Base-by-base conservation (phyloP, 441 rosid species). In the Erodium trifolium region DNA sequence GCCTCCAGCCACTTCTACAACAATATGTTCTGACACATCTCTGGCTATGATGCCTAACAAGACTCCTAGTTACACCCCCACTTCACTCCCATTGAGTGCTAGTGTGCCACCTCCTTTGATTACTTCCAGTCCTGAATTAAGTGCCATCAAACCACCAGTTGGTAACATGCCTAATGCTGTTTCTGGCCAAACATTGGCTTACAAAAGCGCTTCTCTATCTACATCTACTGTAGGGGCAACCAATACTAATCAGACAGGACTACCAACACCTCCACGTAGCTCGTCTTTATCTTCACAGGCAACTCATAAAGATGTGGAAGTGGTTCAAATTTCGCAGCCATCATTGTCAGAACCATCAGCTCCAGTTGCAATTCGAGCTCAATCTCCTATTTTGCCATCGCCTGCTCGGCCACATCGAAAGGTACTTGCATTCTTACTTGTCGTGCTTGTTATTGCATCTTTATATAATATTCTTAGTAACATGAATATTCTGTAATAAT, bases 341-440 rank as follows among this genome's bases (percentile, higher is more conserved):
- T 68, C 80, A 72, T 75, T 75, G 73, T 34, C 81, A 67, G 86
- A 83, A 79, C 80, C 85, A 77, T 77, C 83, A 68, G 77, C 72
- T 47, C 77, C 89, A 2, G 63, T 70, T 66, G 79, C 77, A 16
- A 72, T 80, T 3, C 90, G 82, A 81, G 78, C 83, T 71, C 91
- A 87, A 78, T 94, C 92, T n/a, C 94, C 97, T 19, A 83, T 93
- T 68, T 81, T 93, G 77, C 91, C 98, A 60, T 81, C 87, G 75
- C 98, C 97, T 67, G 79, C 84, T 63, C 79, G 81, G 55, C 71
- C 84, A 69, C 71, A 63, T 71, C 80, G 83, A n/a, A 81, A 77
- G 88, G 90, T 88, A 8, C 62, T 6, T 8, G 10, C 9, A 16
- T 55, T 55, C 23, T 5, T 55, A 55, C 23, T 5, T 55, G 23